A percentile compares a stretch with the other conserved stretches of the same genome.
phyloP scores from a whole-genome alignment of 2,329 filamentous ascomycete genomes.

The Zymoseptoria tritici region DNA sequence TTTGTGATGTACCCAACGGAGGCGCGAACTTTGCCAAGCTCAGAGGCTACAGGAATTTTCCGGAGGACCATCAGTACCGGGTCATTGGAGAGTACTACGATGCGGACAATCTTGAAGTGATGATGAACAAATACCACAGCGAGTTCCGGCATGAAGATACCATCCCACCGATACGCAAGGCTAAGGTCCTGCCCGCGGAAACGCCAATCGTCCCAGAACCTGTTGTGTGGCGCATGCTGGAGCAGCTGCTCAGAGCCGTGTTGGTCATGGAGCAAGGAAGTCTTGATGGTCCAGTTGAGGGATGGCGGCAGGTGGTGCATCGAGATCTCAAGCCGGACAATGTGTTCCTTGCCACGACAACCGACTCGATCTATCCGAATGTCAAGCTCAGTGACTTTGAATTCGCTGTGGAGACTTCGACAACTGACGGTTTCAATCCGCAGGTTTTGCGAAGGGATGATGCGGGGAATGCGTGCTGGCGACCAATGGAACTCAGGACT shows the following conservation, averaged over 20 bases:
- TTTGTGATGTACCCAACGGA: neutral
- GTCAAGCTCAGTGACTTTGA: slow-evolving; percentile 1
- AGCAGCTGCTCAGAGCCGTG: neutral
- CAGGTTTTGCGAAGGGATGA: neutral
- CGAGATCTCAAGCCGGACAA: neutral
- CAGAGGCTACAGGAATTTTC: neutral
- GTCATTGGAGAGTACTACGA: slow-evolving; percentile 1
- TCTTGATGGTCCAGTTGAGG: neutral
- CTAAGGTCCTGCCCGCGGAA: neutral
- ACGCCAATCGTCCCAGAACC: neutral
- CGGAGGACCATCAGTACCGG: neutral
- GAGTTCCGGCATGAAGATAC: neutral
- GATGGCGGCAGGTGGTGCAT: slow-evolving; percentile 4
- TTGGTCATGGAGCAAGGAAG: slow-evolving; percentile 3
- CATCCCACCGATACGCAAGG: no score
- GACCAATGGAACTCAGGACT: neutral
- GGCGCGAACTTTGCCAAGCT: neutral
- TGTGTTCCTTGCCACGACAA: neutral
- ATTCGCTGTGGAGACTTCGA: neutral
- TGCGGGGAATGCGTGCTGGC: neutral
- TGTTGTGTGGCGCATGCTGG: slow-evolving; percentile 3
- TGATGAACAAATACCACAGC: neutral
- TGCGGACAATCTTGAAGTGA: neutral
- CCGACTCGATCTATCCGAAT: neutral
- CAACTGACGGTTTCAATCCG: neutral